phyloP scores from a whole-genome alignment of 352 stramenopile genomes.

The Globisporangium barbulae region DNA sequence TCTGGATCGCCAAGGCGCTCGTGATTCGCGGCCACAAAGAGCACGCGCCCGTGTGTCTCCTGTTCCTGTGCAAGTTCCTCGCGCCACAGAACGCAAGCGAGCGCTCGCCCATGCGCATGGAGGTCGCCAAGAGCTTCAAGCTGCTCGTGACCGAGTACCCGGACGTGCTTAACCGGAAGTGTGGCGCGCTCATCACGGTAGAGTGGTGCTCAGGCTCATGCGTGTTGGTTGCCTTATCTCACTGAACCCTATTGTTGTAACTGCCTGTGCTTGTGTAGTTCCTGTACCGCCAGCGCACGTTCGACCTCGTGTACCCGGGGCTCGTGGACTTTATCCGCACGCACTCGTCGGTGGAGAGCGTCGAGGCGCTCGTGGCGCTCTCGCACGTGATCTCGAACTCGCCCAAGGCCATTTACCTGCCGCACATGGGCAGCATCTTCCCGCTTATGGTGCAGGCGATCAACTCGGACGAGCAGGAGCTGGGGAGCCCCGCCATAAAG shows the following conservation, averaged over 20 bases:
- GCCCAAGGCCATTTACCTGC: conserved; percentile 74
- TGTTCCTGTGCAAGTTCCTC: conserved; percentile 73
- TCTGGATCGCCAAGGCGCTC: conserved; percentile 80
- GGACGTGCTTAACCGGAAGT: conserved; percentile 84
- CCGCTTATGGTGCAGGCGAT: conserved; percentile 82
- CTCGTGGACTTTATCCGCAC: conserved; percentile 62
- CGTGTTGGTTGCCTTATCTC: too few species aligned
- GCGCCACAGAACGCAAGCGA: conserved; percentile 24
- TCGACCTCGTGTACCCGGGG: conserved; percentile 71
- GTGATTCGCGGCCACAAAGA: conserved; percentile 72
- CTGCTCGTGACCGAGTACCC: conserved; percentile 73
- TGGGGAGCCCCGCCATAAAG: conserved; percentile 73
- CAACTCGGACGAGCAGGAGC: conserved; percentile 65
- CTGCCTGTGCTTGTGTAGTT: conserved; percentile 32
- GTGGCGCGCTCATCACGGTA: conserved; percentile 78
- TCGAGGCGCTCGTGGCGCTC: conserved; percentile 71
- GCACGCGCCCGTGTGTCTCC: conserved; percentile 63
- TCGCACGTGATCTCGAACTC: conserved; percentile 81
- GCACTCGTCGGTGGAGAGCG: conserved; percentile 36
- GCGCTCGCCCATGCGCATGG: conserved; percentile 48
- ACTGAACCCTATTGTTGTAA: background rate
- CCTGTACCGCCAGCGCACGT: conserved; percentile 76
- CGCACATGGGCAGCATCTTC: conserved; percentile 75
- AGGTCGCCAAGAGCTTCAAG: conserved; percentile 80
- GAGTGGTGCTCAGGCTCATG: background rate